Percentiles rank a stretch among this genome's conserved stretches.
phyloP scores from a whole-genome alignment of 2,329 filamentous ascomycete genomes.

The Microcyclospora tardicrescens region DNA sequence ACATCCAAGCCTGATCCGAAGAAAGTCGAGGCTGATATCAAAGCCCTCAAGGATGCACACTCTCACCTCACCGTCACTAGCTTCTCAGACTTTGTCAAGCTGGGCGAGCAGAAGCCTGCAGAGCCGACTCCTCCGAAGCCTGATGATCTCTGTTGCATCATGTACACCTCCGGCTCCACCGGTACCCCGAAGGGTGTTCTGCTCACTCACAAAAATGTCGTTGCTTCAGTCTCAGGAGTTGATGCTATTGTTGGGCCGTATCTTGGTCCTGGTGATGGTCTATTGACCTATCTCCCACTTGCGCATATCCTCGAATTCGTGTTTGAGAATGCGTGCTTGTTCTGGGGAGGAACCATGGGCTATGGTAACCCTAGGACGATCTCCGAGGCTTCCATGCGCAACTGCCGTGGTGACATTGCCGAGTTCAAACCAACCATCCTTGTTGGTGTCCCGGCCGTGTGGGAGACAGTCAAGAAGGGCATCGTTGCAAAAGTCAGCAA shows the following conservation, averaged over 20 bases:
- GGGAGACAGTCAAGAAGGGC: conserved; percentile 96
- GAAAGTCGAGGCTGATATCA: conserved; percentile 39
- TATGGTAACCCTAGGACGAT: conserved; percentile 87
- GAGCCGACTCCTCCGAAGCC: conserved; percentile 59
- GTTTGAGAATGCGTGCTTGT: conserved; percentile 82
- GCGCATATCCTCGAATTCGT: conserved; percentile 96
- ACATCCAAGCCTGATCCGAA: conserved; percentile 24
- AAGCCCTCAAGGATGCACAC: conserved; percentile 41
- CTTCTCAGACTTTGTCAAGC: conserved; percentile 42
- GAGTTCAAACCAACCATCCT: conserved; percentile 82
- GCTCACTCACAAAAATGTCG: conserved; percentile 65
- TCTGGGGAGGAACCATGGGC: conserved; percentile 81
- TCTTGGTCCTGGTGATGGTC: conserved; percentile 61
- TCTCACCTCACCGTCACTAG: conserved; percentile 40
- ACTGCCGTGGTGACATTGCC: conserved; percentile 86
- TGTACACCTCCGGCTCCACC: conserved; percentile 78
- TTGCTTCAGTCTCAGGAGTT: conserved; percentile 73
- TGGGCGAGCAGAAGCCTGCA: conserved; percentile 52
- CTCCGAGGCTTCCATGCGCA: conserved; percentile 71
- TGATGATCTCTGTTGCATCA: conserved; percentile 68
- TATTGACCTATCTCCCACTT: conserved; percentile 84
- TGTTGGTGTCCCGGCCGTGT: conserved; percentile 89
- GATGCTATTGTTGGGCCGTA: conserved; percentile 63
- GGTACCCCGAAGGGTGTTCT: conserved; percentile 81
- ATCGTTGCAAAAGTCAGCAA: conserved; percentile 67